phyloP scores from a whole-genome alignment of 208 protist species.

The Leishmania braziliensis region DNA sequence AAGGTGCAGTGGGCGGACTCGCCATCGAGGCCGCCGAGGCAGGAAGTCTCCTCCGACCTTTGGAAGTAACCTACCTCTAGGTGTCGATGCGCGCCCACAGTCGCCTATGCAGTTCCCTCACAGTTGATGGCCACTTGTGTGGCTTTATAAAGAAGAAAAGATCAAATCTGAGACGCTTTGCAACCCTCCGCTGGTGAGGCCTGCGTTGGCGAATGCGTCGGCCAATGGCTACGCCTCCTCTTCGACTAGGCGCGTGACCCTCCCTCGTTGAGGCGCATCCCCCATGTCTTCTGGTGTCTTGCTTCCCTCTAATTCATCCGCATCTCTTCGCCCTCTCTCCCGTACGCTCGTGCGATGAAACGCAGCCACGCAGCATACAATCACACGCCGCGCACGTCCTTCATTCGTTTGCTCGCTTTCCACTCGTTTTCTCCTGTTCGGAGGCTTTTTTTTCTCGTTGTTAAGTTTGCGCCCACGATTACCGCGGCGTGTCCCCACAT shows the following conservation, averaged over 20 bases:
- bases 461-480: not conserved
- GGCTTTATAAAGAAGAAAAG: not conserved
- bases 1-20: constrained; percentile 36
- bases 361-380: not conserved
- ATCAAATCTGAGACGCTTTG: not conserved
- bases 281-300: not conserved
- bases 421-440: not conserved
- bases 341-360: not conserved
- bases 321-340: not conserved
- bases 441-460: not conserved
- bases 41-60: constrained; percentile 30
- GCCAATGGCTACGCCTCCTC: not conserved
- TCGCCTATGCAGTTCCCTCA: not conserved
- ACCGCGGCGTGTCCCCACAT: not conserved
- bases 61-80: constrained; percentile 25
- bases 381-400: not conserved
- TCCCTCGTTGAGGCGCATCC: no score
- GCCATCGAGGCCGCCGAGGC: constrained; percentile 36
- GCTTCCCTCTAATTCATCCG: not conserved
- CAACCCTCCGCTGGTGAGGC: not conserved
- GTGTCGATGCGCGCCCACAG: not conserved
- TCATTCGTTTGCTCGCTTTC: not conserved
- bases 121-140: not conserved
- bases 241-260: not conserved
- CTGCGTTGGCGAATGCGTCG: not conserved